phyloP scores from a whole-genome alignment of 2,329 filamentous ascomycete genomes.

The Fusarium sublunatum region DNA sequence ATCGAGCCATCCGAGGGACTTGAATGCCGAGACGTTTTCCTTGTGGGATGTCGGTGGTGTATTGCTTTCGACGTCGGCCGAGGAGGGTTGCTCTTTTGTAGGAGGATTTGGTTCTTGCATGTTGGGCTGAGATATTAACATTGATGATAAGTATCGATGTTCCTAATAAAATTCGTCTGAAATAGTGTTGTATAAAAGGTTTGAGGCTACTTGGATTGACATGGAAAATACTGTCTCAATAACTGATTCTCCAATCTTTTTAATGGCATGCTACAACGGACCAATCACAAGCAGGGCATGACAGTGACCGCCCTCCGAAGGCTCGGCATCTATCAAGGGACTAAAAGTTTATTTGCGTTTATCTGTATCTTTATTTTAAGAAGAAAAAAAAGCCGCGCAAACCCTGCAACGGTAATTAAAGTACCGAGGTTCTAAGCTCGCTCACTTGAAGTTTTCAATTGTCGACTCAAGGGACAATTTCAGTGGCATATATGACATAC shows the following conservation, averaged over 20 bases:
- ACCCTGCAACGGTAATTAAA: too few relatives aligned
- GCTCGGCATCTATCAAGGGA: not conserved
- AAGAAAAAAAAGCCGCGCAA: too few relatives aligned
- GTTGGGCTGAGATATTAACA: not conserved
- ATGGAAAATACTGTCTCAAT: not conserved
- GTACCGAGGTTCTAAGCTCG: too few relatives aligned
- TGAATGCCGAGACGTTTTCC: conserved; percentile 57
- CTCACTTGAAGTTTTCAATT: too few relatives aligned
- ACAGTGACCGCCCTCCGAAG: conserved; percentile 21
- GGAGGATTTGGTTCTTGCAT: not conserved
- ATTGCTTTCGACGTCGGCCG: conserved; percentile 24
- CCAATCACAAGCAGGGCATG: conserved; percentile 43
- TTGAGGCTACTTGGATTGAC: not conserved
- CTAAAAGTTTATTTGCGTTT: not conserved
- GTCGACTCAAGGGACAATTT: too few relatives aligned
- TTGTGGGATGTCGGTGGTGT: not conserved
- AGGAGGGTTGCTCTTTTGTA: conserved; percentile 7
- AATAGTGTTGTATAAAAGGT: not conserved
- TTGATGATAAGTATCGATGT: not conserved
- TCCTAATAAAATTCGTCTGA: not conserved
- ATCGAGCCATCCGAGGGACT: conserved; percentile 69
- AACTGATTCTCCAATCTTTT: conserved; percentile 10
- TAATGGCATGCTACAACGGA: not conserved
- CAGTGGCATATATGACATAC: too few relatives aligned
- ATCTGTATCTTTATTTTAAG: too few relatives aligned